Evolutionary conservation across 441 rosid genomes (phyloP).

Genomic region (California macrophylla): DNA sequence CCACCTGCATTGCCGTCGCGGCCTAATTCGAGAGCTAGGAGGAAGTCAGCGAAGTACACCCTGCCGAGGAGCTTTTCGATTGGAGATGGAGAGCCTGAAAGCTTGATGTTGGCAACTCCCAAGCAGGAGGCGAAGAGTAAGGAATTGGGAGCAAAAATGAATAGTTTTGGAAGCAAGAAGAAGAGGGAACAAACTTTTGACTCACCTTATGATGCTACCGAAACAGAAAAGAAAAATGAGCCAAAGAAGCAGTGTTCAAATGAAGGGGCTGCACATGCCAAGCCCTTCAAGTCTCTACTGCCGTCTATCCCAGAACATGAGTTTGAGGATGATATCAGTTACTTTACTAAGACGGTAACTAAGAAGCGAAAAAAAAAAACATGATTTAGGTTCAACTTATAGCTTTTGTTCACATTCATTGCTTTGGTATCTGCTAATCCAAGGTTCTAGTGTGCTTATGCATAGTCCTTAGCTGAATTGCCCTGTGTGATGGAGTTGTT

Average conservation of each 20-base stretch:
- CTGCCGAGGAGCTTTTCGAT: conserved; percentile 35
- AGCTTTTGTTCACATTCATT: neutral
- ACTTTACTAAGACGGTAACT: conserved; percentile 76
- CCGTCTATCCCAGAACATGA: conserved; percentile 29
- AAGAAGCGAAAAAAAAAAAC: neutral
- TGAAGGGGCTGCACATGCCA: conserved; percentile 13
- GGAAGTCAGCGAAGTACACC: conserved; percentile 63
- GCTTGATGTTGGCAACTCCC: conserved; percentile 11
- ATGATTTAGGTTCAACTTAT: neutral
- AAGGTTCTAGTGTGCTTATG: neutral
- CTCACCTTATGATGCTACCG: conserved; percentile 41
- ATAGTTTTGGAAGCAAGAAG: conserved; percentile 84
- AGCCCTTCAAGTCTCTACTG: neutral
- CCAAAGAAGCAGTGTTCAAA: conserved; percentile 13
- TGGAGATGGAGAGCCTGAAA: conserved; percentile 17
- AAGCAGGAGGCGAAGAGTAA: conserved; percentile 66
- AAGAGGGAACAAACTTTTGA: conserved; percentile 41
- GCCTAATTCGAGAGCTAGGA: conserved; percentile 73
- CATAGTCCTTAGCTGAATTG: neutral
- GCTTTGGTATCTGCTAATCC: neutral
- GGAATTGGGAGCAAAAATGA: conserved; percentile 35
- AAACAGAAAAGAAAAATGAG: conserved; percentile 23
- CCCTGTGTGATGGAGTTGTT: neutral
- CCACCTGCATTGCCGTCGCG: conserved; percentile 91
- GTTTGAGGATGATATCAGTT: conserved; percentile 60